Evolutionary conservation across 106 monocot species (phyloP).

Genomic region (Iris macrosiphon): DNA sequence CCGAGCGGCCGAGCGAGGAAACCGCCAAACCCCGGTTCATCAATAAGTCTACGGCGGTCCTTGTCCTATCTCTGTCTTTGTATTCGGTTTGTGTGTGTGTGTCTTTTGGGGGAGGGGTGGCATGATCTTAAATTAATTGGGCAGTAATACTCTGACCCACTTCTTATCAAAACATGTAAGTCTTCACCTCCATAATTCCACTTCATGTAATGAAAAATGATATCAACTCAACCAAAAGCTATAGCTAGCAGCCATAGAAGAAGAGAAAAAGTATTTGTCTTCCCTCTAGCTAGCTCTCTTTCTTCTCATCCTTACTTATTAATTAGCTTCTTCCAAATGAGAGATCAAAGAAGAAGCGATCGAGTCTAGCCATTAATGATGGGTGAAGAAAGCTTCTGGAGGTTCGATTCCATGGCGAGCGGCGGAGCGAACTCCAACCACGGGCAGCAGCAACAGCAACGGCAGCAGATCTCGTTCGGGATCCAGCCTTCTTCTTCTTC

Average conservation of each 20-base stretch:
- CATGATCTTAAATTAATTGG: no score
- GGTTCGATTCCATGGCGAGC: conserved; percentile 14
- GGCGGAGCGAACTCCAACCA: conserved; percentile 5
- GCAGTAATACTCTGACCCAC: no score
- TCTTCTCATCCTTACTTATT: background rate
- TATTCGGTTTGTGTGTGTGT: no score
- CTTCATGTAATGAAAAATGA: background rate
- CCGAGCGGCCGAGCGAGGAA: no score
- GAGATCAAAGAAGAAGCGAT: no score
- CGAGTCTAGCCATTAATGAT: conserved; percentile 8
- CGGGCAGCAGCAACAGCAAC: conserved; percentile 23
- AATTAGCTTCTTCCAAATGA: no score
- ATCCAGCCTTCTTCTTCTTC: conserved; percentile 42
- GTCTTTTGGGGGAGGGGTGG: no score
- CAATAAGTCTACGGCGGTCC: conserved; percentile 8
- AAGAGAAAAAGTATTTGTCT: conserved; percentile 1
- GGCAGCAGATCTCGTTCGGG: conserved; percentile 25
- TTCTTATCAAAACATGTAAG: conserved; percentile 6
- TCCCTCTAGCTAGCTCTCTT: background rate
- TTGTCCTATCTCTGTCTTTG: no score
- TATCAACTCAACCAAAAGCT: background rate
- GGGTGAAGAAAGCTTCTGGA: background rate
- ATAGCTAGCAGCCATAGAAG: no score
- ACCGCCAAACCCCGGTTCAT: no score
- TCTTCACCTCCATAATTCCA: background rate